Conservation (phyloP, 2,329 filamentous ascomycete species). For the Malbranchea zuffiana region DNA sequence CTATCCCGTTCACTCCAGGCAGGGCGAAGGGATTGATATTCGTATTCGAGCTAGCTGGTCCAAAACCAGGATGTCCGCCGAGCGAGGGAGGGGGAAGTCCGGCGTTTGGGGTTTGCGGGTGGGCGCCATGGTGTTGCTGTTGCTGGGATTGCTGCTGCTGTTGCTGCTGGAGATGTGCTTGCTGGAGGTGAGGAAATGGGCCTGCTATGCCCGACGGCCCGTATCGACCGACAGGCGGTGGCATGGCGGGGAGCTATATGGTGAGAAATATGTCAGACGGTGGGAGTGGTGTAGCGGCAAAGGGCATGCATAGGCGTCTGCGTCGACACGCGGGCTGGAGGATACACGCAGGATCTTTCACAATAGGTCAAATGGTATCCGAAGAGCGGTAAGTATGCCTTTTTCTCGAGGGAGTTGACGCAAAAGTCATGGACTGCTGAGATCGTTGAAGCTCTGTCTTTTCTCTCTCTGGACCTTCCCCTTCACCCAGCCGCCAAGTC, state of each 20-base stretch:
- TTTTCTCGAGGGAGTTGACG: no score
- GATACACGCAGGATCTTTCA: no score
- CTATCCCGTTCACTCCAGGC: slow-evolving; percentile 46
- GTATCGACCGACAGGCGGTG: slow-evolving; percentile 49
- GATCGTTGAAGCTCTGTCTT: no score
- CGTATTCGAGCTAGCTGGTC: slow-evolving; percentile 50
- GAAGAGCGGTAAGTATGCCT: no score
- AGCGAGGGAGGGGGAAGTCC: slow-evolving; percentile 48
- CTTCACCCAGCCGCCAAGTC: slow-evolving; percentile 4
- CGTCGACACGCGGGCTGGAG: no score
- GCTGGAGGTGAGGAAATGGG: slow-evolving; percentile 49
- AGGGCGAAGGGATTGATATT: slow-evolving; percentile 55
- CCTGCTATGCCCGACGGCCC: slow-evolving; percentile 48
- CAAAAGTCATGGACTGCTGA: no score
- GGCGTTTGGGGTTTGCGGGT: slow-evolving; percentile 37
- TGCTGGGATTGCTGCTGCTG: slow-evolving; percentile 36
- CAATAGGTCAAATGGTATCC: no score
- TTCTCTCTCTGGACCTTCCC: no score
- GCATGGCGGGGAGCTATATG: slow-evolving; percentile 39
- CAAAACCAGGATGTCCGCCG: slow-evolving; percentile 59
- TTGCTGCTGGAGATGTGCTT: slow-evolving; percentile 37
- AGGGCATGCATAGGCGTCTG: slow-evolving; percentile 17
- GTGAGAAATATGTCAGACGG: slow-evolving; percentile 13
- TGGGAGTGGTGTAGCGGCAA: slow-evolving; percentile 12
- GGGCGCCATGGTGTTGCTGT: slow-evolving; percentile 33